Base-by-base conservation (phyloP, 176 grass and related monocot genomes). In the Cenchrus fungigraminus region DNA sequence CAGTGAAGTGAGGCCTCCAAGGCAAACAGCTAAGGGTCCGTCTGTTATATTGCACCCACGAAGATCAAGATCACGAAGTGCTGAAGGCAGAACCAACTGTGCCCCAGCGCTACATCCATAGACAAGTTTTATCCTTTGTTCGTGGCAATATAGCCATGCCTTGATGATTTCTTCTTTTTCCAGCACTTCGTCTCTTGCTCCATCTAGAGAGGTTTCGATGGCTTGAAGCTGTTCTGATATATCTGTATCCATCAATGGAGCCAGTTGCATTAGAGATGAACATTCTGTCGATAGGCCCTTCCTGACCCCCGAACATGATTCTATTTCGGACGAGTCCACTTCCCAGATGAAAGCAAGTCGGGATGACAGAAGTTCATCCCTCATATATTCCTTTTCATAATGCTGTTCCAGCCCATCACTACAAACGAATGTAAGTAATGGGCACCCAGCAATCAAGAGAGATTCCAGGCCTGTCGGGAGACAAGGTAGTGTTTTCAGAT, bases 51-150 rank as follows among this genome's bases (percentile, higher is more conserved):
- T 73, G 28, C 66, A 79, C 0, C 5, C 8, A 4, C 0, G 16
- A 12, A 86, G 65, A 3, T 0, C 0, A 71, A 71, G 56, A 2
- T 0, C 0, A 28, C 29, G 0, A 52, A 79, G 66, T 28, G 37
- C 2, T 12, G 55, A 72, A 6, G 84, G 84, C 22, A 4, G 29
- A 56, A 65, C n/a, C 1, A 80, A 2, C 0, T 1, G 46, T 8
- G 25, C 0, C n/a, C 4, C 15, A 0, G 1, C 31, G n/a, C 0
- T 34, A 3, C 69, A 15, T 44, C 6, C 9, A 34, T 65, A 15
- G 0, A 47, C 0, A 13, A 74, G 16, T 1, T 22, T 54, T 8
- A 58, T 77, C 37, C 68, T 73, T 6, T 85, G 14, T 6, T 80
- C 31, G 31, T 32, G 31, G 31, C 31, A 32, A 32, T 32, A 32